Evolutionary conservation across 768 basidiomycete genomes (phyloP), one percentile per base, ranked within the genome.

Genomic region (Termitomyces sp.): DNA sequence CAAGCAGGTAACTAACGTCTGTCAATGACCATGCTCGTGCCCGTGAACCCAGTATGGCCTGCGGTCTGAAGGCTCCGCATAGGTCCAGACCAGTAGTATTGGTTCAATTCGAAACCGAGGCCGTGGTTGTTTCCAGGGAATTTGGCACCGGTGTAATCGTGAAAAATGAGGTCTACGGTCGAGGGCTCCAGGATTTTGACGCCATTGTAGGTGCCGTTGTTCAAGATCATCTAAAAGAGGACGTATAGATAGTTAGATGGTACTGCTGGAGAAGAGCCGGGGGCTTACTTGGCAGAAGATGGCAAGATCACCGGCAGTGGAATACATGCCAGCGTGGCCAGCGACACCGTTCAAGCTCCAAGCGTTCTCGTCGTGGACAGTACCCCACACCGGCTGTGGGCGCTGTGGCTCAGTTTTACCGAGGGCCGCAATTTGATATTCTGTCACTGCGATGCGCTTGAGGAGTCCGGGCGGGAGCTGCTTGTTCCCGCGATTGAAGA

Each of bases 301-400:
- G 8, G 63, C 67, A 4, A 70, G 56, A 55, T 70, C 67, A 27
- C 45, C 44, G 3, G 67, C 67, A 41, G 61, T 70, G 3, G 69
- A 70, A 48, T 63, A 70, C 31, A 70, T 52, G 10, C 68, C 68
- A 12, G 68, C 68, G 46, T 69, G 68, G 21, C 68, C 67, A 4
- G 67, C 56, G 23, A 69, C 67, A 12, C 68, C 68, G 17, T 66
- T 55, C 45, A 67, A 47, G 41, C 67, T 63, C 67, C 68, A 69
- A 35, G 66, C 65, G 48, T 69, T 69, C 35, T 69, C 68, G 42
- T 69, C 68, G 53, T 69, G 68, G 4, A 69, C 68, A 3, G 64
- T 69, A n/a, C 66, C 68, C 66, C 66, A 68, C 21, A 69, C 64
- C 1, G 68, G 68, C 49, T 69, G 68, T 12, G 57, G 48, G 52